Conservation (phyloP, 257 asterid species). For the Voacanga thouarsii region DNA sequence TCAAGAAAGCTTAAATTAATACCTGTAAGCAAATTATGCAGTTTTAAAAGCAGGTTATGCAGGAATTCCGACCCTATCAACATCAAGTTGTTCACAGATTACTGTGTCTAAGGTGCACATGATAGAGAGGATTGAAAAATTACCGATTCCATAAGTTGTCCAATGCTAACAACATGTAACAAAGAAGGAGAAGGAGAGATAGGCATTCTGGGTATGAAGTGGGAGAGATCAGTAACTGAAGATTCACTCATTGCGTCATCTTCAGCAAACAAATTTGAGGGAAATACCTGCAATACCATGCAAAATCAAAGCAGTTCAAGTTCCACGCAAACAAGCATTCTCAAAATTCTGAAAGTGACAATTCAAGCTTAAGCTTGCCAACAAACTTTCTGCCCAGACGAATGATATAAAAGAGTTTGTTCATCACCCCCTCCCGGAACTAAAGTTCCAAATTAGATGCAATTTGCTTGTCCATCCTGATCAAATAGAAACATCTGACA, state of each 20-base stretch:
- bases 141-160: slow-evolving; percentile 93
- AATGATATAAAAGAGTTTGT: neutral
- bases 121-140: slow-evolving; percentile 13
- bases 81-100: neutral
- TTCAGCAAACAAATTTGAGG: slow-evolving; percentile 58
- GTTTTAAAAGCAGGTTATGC: neutral
- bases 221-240: slow-evolving; percentile 72
- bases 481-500: neutral
- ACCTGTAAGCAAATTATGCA: neutral
- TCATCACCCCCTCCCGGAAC: neutral
- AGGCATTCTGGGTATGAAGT: slow-evolving; percentile 63
- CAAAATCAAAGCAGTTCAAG: neutral
- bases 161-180: slow-evolving; percentile 82
- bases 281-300: slow-evolving; percentile 54
- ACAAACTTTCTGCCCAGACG: neutral
- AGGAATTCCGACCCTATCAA: neutral
- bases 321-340: neutral
- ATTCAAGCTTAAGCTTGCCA: neutral
- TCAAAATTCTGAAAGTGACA: too few relatives aligned
- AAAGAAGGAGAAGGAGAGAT: slow-evolving; percentile 79
- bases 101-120: neutral
- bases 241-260: slow-evolving; percentile 76
- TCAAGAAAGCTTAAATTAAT: too few relatives aligned
- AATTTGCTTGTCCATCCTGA: neutral
- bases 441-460: neutral